Percentiles rank a stretch among this genome's conserved stretches.
Evolutionary conservation across 2,329 filamentous ascomycete genomes (phyloP).

Genomic region (Emmonsia crescens): DNA sequence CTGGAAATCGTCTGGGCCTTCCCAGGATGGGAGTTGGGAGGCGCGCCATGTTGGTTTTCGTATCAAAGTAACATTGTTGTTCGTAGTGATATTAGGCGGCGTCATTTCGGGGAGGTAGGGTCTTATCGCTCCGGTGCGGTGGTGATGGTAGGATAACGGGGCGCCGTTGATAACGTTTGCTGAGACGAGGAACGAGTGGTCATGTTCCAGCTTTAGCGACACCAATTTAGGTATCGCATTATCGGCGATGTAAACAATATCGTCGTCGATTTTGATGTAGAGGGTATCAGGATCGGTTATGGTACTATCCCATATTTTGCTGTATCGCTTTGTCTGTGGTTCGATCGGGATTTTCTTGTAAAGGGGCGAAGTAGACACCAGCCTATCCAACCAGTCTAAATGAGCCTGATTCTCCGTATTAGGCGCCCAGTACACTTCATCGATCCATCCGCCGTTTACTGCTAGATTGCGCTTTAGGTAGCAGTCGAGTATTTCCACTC

Average conservation of each 20-base stretch:
- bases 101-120: conserved; percentile 43
- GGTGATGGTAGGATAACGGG: conserved; percentile 44
- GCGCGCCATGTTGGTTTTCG: conserved; percentile 22
- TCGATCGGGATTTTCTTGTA: conserved; percentile 18
- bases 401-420: conserved; percentile 27
- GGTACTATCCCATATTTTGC: conserved; percentile 10
- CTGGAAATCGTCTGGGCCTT: conserved; percentile 22
- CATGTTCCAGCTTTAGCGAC: conserved; percentile 42
- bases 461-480: conserved; percentile 33
- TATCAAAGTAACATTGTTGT: conserved; percentile 11
- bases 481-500: conserved; percentile 31
- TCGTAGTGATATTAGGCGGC: background rate
- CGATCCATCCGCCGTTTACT: conserved; percentile 31
- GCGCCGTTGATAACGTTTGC: conserved; percentile 49
- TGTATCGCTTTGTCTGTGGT: conserved; percentile 2
- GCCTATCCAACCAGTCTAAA: conserved; percentile 26
- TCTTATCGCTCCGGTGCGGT: conserved; percentile 41
- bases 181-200: conserved; percentile 43
- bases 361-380: conserved; percentile 20
- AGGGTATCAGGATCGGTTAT: conserved; percentile 19
- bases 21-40: conserved; percentile 25
- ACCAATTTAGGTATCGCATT: conserved; percentile 44
- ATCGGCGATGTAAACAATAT: conserved; percentile 34
- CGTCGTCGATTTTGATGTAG: conserved; percentile 36
- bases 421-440: conserved; percentile 32